Percentiles rank a stretch among this genome's conserved stretches.
Evolutionary conservation across 495 filamentous ascomycete genomes (phyloP).

Genomic region (Penicillium alfredii): DNA sequence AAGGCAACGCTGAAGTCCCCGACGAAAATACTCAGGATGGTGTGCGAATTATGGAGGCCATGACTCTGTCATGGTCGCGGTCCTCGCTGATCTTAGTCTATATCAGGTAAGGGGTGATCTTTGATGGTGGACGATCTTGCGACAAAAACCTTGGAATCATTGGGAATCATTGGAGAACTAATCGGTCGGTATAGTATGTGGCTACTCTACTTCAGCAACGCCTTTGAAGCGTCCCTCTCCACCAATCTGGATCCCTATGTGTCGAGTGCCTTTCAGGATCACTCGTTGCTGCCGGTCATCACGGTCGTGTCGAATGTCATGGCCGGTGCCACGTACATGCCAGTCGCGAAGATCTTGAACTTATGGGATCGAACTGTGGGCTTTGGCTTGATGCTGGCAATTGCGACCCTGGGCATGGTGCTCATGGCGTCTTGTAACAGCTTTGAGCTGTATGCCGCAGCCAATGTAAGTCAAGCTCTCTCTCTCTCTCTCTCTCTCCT

Average conservation of each 20-base stretch:
- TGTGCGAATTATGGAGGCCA: conserved; percentile 32
- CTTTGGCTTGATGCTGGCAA: conserved; percentile 41
- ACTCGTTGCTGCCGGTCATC: conserved; percentile 54
- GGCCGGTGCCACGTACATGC: conserved; percentile 38
- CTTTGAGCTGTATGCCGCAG: conserved; percentile 45
- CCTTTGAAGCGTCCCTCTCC: conserved; percentile 32
- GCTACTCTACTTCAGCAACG: conserved; percentile 43
- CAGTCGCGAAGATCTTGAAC: conserved; percentile 63
- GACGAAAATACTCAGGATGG: conserved; percentile 23
- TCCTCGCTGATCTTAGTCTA: conserved; percentile 26
- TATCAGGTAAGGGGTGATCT: not conserved
- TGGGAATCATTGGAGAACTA: not conserved
- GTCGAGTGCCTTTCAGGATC: conserved; percentile 48
- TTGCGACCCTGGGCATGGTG: conserved; percentile 38
- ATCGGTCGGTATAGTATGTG: conserved; percentile 34
- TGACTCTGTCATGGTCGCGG: conserved; percentile 28
- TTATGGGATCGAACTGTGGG: conserved; percentile 55
- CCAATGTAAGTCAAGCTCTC: conserved; percentile 34
- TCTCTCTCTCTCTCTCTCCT: too few species aligned
- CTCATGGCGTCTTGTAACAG: conserved; percentile 47
- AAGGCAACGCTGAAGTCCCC: too few species aligned
- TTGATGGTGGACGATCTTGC: too few species aligned
- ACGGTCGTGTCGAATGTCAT: conserved; percentile 46
- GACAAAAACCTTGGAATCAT: too few species aligned
- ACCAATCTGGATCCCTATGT: conserved; percentile 28